Conservation (phyloP, 2,329 filamentous ascomycete genomes). For the Eutypa lata region DNA sequence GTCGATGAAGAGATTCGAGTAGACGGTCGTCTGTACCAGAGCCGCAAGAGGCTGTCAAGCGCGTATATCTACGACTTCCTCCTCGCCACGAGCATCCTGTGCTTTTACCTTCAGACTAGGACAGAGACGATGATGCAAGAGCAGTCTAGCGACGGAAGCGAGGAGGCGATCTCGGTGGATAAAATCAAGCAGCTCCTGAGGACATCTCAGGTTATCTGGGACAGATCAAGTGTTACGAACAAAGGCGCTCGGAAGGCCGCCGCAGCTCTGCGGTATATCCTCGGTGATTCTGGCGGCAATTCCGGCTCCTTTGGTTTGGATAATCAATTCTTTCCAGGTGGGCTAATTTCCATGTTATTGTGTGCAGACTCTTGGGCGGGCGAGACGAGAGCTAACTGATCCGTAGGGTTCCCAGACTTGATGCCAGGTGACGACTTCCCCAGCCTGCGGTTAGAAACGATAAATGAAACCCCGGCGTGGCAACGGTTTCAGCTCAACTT, state of each 20-base stretch:
- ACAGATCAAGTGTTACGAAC: conserved; percentile 10
- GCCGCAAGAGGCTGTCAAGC: conserved; percentile 1
- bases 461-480: neutral
- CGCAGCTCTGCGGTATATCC: conserved; percentile 8
- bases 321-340: neutral
- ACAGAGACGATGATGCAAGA: neutral
- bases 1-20: conserved; percentile 19
- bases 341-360: neutral
- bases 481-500: neutral
- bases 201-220: conserved; percentile 16
- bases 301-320: neutral
- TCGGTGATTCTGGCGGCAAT: neutral
- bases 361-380: neutral
- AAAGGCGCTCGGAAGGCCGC: conserved; percentile 17
- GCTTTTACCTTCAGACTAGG: conserved; percentile 33
- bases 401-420: neutral
- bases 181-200: conserved; percentile 8
- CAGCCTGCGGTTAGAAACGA: neutral
- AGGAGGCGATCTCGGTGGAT: neutral
- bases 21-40: conserved; percentile 2
- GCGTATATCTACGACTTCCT: conserved; percentile 4
- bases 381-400: neutral
- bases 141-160: conserved; percentile 3
- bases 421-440: neutral
- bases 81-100: conserved; percentile 6